Conservation (phyloP, 2,329 filamentous ascomycete species). For the Elsinoe ampelina region DNA sequence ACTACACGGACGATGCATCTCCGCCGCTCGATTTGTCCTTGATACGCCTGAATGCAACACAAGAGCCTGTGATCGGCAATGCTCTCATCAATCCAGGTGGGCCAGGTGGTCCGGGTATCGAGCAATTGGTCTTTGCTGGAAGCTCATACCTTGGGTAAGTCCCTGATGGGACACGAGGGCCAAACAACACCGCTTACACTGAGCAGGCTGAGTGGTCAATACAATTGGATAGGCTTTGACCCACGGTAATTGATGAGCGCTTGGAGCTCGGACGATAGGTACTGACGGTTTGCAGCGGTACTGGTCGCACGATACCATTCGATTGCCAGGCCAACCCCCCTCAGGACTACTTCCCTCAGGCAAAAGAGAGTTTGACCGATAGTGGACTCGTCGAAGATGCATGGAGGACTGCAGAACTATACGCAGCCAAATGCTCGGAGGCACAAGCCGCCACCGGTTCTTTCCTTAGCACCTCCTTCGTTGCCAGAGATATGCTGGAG, state of each 20-base stretch:
- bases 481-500: conserved; percentile 42
- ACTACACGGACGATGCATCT: conserved; percentile 23
- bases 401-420: conserved; percentile 34
- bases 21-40: conserved; percentile 35
- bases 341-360: conserved; percentile 14
- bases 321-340: neutral
- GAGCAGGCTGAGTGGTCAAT: conserved; percentile 25
- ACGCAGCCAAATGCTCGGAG: conserved; percentile 22
- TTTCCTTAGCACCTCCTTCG: conserved; percentile 38
- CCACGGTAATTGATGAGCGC: conserved; percentile 31
- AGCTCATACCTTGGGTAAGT: neutral
- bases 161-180: neutral
- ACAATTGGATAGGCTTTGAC: conserved; percentile 38
- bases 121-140: conserved; percentile 23
- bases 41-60: conserved; percentile 36
- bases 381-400: conserved; percentile 34
- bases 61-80: conserved; percentile 33
- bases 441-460: conserved; percentile 27
- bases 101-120: conserved; percentile 34
- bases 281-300: conserved; percentile 13
- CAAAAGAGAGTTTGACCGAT: conserved; percentile 23
- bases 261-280: conserved; percentile 25
- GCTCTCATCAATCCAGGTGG: conserved; percentile 37
- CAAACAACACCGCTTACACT: neutral
- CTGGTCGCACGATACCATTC: neutral